These are phyloP conservation scores for Sugiyamaella marilandica DNA, from an alignment of 805 yeast genomes.

Conservation along the genomic window DNA sequence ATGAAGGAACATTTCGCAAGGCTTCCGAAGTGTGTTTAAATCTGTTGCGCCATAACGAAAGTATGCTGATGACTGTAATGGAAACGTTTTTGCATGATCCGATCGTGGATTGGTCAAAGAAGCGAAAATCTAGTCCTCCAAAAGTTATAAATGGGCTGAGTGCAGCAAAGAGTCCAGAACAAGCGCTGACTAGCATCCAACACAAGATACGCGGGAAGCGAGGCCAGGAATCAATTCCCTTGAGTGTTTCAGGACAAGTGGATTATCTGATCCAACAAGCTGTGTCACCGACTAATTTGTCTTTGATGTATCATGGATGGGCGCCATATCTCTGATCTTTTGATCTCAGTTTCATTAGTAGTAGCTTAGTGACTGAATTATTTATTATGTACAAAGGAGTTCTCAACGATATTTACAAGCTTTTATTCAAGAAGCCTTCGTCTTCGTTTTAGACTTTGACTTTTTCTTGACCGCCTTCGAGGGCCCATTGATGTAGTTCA, in stretches of 20 bases:
- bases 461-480: constrained; percentile 18
- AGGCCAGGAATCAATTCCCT: constrained; percentile 75
- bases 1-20: constrained; percentile 83
- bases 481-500: constrained; percentile 64
- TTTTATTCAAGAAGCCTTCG: not conserved
- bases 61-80: constrained; percentile 78
- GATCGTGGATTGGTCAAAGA: constrained; percentile 67
- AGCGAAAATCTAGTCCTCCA: constrained; percentile 25
- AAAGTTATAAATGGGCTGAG: constrained; percentile 21
- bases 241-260: constrained; percentile 90
- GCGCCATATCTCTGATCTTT: constrained; percentile 53
- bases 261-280: constrained; percentile 85
- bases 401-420: not conserved
- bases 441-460: constrained; percentile 41
- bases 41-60: constrained; percentile 71
- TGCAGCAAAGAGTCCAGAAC: constrained; percentile 45
- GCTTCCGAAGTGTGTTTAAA: constrained; percentile 79
- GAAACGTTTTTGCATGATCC: constrained; percentile 94
- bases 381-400: not conserved
- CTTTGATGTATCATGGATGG: constrained; percentile 96
- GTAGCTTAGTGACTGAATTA: not conserved
- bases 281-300: constrained; percentile 59
- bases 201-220: constrained; percentile 80
- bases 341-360: not conserved
- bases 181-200: constrained; percentile 66